Base-by-base conservation (phyloP, 164 flowering plant genomes). In the Nymphaea thermarum region DNA sequence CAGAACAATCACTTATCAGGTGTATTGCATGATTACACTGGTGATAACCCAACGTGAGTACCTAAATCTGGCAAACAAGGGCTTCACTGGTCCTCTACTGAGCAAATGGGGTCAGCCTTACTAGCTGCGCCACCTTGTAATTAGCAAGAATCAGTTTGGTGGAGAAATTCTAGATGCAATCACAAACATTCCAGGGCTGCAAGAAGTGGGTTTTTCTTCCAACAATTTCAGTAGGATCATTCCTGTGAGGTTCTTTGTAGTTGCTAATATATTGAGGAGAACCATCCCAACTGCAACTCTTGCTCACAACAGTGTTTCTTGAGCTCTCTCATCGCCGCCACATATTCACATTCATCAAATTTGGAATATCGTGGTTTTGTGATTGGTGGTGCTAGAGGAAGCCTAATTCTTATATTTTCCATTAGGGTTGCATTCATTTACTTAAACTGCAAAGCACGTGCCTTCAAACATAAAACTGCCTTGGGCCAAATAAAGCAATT, bases 1-100 rank as follows among this genome's bases (percentile, higher is more conserved):
- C 90, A 91, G 71, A 74, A 89, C 76, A 93, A 93, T 73, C 73
- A 86, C 44, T 75, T 93, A 6, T 82, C 85, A 14, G 97, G 98
- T 64, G 60, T 63, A 5, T 79, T 93, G 65, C 97, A 94, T 51
- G 95, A 86, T 79, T 89, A 71, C 66, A 77, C 91, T 62, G 81
- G 90, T 63, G 78, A 71, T 93, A 90, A 69, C 59, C 45, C 64
- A 78, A n/a, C 73, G 91, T 42, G 82, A 88, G 71, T 80, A 74
- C 76, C 82, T 93, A 71, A 85, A 91, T 80, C 86, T 93, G 64
- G 86, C 84, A n/a, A 77, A 80, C 63, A 93, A 93, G 71, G 79
- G 76, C 60, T 87, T 93, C 72, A 77, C 44, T 73, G 96, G 97
- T n/a, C 69, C 86, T 36, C 79, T 93, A 67, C 97, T 97, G 44